These are phyloP conservation scores for Umbellularia californica DNA, from an alignment of 164 flowering plant genomes.

Conservation along the genomic window DNA sequence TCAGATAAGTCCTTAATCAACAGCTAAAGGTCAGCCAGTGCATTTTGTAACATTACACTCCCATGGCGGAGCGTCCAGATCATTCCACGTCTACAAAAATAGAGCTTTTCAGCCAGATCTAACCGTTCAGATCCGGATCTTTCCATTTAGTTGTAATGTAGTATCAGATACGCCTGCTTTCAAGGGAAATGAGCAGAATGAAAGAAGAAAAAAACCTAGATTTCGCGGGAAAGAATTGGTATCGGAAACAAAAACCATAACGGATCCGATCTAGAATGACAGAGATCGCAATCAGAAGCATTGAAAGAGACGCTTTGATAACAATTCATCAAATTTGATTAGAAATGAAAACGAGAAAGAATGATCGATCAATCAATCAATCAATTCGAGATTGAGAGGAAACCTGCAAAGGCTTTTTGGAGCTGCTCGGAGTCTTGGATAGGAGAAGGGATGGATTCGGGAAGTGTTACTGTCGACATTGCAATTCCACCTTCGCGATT, in stretches of 20 bases:
- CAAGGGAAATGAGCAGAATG: background rate
- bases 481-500: background rate
- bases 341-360: background rate
- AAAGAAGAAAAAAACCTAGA: background rate
- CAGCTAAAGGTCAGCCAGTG: too few relatives aligned
- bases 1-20: too few relatives aligned
- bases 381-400: background rate
- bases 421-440: conserved; percentile 61
- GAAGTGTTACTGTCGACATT: conserved; percentile 52
- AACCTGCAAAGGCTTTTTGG: conserved; percentile 53
- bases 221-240: too few relatives aligned
- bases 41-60: background rate
- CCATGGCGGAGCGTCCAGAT: background rate
- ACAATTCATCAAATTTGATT: background rate
- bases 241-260: too few relatives aligned
- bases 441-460: conserved; percentile 39
- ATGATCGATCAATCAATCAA: background rate
- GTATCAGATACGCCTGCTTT: background rate
- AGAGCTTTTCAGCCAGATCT: background rate
- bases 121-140: background rate
- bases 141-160: background rate
- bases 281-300: background rate
- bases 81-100: background rate
- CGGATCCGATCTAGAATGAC: background rate
- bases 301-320: background rate